Conservation (phyloP, 805 yeast genomes). For the Kodamaea sagamina region DNA sequence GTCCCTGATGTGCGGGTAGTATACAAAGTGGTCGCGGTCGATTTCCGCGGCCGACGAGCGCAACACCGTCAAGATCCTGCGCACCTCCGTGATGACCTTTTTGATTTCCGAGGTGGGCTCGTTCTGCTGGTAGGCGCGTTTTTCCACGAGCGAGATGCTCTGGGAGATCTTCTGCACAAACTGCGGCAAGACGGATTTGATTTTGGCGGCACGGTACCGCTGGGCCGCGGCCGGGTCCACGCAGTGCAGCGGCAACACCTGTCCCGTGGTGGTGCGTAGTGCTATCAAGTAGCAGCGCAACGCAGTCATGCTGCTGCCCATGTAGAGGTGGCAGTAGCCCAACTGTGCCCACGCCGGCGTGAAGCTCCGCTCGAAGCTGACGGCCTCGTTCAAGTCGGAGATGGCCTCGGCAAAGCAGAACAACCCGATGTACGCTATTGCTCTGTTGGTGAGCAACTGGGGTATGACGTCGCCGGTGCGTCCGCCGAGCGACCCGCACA, state of each 20-base stretch:
- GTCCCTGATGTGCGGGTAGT: conserved; percentile 26
- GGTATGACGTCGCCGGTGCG: conserved; percentile 17
- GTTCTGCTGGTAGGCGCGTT: conserved; percentile 39
- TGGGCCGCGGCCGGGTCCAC: conserved; percentile 18
- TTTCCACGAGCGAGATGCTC: conserved; percentile 37
- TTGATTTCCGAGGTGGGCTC: conserved; percentile 28
- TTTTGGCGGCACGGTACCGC: conserved; percentile 24
- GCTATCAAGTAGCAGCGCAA: conserved; percentile 37
- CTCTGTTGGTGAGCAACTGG: conserved; percentile 40
- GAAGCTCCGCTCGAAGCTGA: conserved; percentile 32
- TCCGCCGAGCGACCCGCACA: conserved; percentile 17
- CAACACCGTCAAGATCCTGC: conserved; percentile 29
- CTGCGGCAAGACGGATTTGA: conserved; percentile 35
- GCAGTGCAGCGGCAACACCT: conserved; percentile 28
- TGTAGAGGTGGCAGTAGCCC: conserved; percentile 44
- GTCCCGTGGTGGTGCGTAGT: conserved; percentile 32
- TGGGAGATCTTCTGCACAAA: conserved; percentile 38
- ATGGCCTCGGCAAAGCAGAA: conserved; percentile 44
- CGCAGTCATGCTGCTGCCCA: conserved; percentile 38
- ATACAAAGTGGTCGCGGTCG: conserved; percentile 30
- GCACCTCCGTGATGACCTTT: conserved; percentile 24
- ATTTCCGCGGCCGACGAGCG: conserved; percentile 24
- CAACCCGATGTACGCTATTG: conserved; percentile 44
- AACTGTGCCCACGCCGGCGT: conserved; percentile 48
- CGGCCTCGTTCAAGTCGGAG: conserved; percentile 35